Conservation (phyloP, 2,329 filamentous ascomycete species). For the Epichloe sibirici region DNA sequence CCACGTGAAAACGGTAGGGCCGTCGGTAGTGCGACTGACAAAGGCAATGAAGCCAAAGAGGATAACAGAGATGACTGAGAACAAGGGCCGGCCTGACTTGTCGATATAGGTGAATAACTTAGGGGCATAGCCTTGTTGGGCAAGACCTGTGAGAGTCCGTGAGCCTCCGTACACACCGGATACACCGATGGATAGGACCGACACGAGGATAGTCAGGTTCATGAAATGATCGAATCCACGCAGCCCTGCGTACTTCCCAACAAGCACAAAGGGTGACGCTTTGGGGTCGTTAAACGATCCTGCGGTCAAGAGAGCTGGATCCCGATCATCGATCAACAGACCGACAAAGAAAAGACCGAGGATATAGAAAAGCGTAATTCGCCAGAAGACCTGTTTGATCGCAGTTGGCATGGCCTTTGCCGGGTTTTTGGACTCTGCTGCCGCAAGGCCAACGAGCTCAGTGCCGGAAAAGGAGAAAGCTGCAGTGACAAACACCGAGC, state of each 20-base stretch:
- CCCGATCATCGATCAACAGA: conserved; percentile 34
- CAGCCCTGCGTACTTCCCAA: conserved; percentile 40
- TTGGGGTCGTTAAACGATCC: conserved; percentile 26
- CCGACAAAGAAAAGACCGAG: conserved; percentile 40
- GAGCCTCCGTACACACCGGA: conserved; percentile 48
- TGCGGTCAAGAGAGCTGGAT: conserved; percentile 28
- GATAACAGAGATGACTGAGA: conserved; percentile 34
- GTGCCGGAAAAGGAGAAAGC: conserved; percentile 64
- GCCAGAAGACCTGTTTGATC: conserved; percentile 65
- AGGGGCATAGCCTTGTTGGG: conserved; percentile 47
- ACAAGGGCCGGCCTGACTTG: conserved; percentile 41
- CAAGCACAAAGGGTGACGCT: conserved; percentile 45
- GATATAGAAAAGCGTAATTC: conserved; percentile 43
- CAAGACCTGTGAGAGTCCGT: conserved; percentile 45
- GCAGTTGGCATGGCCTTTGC: conserved; percentile 65
- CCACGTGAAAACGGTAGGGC: conserved; percentile 46
- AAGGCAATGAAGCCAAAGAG: conserved; percentile 34
- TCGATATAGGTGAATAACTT: conserved; percentile 45
- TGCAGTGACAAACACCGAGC: conserved; percentile 59
- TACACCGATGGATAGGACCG: conserved; percentile 46
- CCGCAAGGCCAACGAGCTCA: conserved; percentile 41
- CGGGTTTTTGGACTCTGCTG: conserved; percentile 51
- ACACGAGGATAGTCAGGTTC: conserved; percentile 47
- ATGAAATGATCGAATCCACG: conserved; percentile 42
- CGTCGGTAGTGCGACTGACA: conserved; percentile 29